A percentile compares a stretch with the other conserved stretches of the same genome.
phyloP scores from a whole-genome alignment of 83 land plant genomes.

The Larix sibirica region DNA sequence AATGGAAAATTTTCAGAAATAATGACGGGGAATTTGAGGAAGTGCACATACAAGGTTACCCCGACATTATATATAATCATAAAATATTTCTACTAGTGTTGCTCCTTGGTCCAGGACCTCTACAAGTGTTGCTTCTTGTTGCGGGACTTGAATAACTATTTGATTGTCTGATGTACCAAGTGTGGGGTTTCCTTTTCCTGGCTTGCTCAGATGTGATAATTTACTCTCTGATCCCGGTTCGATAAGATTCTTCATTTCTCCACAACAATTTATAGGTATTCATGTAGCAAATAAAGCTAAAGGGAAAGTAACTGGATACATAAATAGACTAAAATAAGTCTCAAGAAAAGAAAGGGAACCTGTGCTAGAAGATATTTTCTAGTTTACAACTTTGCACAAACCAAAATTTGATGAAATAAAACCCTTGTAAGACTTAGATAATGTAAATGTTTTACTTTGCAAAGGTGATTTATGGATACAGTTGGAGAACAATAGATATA shows the following conservation, averaged over 20 bases:
- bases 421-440: not conserved
- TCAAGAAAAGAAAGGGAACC: not conserved
- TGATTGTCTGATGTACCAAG: slow-evolving; percentile 1
- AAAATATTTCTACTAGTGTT: not conserved
- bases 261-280: slow-evolving; percentile 62
- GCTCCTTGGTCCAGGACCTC: slow-evolving; percentile 9
- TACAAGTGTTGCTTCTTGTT: slow-evolving; percentile 3
- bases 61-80: not conserved
- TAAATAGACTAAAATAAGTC: not conserved
- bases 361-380: not conserved
- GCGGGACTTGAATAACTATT: not conserved
- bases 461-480: slow-evolving; percentile 50
- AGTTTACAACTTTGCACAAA: not conserved
- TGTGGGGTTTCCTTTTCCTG: not conserved
- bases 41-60: slow-evolving; percentile 13
- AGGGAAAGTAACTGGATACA: slow-evolving; percentile 58
- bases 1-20: too few species aligned
- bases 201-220: not conserved
- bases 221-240: not conserved
- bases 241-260: slow-evolving; percentile 14
- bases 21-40: too few species aligned
- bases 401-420: slow-evolving; percentile 3
- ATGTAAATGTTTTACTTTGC: slow-evolving; percentile 38
- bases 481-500: slow-evolving; percentile 71
- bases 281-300: slow-evolving; percentile 43